These are phyloP conservation scores for Parafenestella ontariensis DNA, from an alignment of 2,329 filamentous ascomycete genomes.

Conservation along the genomic window DNA sequence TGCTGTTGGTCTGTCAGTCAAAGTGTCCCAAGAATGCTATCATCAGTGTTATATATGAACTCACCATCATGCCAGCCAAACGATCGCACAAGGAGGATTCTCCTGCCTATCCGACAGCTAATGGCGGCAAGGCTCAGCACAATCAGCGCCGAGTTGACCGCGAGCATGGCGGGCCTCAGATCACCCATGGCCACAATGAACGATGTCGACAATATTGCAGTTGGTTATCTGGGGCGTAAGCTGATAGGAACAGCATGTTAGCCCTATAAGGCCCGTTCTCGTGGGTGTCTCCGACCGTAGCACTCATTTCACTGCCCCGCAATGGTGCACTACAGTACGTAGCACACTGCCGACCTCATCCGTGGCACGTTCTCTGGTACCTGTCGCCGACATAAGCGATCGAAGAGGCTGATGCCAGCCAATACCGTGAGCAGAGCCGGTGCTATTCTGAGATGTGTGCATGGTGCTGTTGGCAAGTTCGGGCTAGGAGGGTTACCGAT, in stretches of 20 bases:
- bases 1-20: conserved; percentile 17
- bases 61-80: conserved; percentile 39
- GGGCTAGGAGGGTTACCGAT: background rate
- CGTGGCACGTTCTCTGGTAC: background rate
- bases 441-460: background rate
- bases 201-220: no score
- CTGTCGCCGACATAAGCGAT: background rate
- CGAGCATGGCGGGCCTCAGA: conserved; percentile 26
- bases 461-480: background rate
- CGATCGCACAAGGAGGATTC: conserved; percentile 27
- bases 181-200: conserved; percentile 12
- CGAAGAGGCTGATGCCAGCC: background rate
- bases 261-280: background rate
- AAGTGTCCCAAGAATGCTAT: background rate
- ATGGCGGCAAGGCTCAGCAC: conserved; percentile 30
- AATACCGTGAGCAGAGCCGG: background rate
- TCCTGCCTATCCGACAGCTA: conserved; percentile 29
- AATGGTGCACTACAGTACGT: background rate
- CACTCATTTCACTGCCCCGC: background rate
- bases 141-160: conserved; percentile 35
- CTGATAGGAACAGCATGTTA: background rate
- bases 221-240: background rate
- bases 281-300: background rate
- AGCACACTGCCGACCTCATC: background rate
- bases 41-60: background rate